A percentile compares a stretch with the other conserved stretches of the same genome.
Evolutionary conservation across 257 asterid genomes (phyloP).

Genomic region (Ballota nigra): DNA sequence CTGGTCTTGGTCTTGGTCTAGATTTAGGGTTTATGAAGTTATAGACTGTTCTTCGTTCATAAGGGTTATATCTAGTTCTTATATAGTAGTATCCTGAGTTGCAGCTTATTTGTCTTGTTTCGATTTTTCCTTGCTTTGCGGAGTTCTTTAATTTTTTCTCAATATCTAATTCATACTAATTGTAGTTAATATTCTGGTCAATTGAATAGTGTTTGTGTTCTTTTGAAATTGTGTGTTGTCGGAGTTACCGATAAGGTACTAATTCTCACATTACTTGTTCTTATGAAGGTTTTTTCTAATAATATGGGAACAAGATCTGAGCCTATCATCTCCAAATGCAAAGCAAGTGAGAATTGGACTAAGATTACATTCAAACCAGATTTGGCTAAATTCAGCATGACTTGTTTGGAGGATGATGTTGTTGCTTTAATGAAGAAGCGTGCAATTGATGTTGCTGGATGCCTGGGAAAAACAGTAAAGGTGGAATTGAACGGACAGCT

Average conservation of each 20-base stretch:
- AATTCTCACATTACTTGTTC: background rate
- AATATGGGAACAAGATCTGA: constrained; percentile 88
- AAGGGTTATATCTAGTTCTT: background rate
- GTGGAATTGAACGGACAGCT: constrained; percentile 77
- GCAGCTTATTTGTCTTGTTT: background rate
- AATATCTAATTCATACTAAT: too few species aligned
- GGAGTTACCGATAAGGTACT: background rate
- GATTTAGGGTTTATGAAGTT: background rate
- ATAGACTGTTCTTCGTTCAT: background rate
- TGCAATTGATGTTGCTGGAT: constrained; percentile 86
- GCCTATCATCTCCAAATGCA: constrained; percentile 75
- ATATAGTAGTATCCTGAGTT: background rate
- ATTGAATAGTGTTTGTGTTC: background rate
- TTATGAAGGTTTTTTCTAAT: constrained; percentile 68
- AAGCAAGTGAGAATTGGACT: constrained; percentile 84
- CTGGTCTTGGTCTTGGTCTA: background rate
- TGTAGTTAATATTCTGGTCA: too few species aligned
- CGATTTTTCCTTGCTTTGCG: background rate
- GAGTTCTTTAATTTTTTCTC: too few species aligned
- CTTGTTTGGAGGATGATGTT: constrained; percentile 82
- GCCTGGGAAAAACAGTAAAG: constrained; percentile 87
- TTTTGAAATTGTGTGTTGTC: background rate
- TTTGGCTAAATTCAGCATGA: constrained; percentile 82
- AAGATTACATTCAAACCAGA: constrained; percentile 92
- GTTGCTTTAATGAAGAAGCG: constrained; percentile 95